These are phyloP conservation scores for Triglochin maritima DNA, from an alignment of 106 monocot genomes.

Conservation along the genomic window DNA sequence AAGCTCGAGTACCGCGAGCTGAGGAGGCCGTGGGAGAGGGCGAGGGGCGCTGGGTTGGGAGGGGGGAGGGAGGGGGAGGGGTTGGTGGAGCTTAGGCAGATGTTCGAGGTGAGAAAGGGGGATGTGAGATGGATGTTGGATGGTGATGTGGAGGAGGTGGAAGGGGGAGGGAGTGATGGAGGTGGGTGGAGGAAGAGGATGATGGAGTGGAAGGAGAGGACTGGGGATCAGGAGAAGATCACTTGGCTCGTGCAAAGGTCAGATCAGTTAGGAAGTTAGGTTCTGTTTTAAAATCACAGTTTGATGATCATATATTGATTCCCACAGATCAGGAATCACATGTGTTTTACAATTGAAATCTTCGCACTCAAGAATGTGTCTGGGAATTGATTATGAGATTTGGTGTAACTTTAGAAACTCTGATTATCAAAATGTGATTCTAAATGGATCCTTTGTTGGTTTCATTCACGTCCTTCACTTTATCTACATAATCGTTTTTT, in stretches of 20 bases:
- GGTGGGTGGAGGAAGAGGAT: neutral
- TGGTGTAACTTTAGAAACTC: neutral
- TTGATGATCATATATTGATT: neutral
- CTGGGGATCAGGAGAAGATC: slow-evolving; percentile 58
- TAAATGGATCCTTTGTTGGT: neutral
- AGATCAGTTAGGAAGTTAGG: neutral
- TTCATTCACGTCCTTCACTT: too few species aligned
- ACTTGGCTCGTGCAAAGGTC: slow-evolving; percentile 53
- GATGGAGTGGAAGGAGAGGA: slow-evolving; percentile 1
- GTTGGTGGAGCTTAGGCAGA: slow-evolving; percentile 53
- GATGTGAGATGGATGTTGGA: slow-evolving; percentile 49
- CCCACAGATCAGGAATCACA: neutral
- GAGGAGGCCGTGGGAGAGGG: slow-evolving; percentile 55
- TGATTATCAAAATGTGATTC: neutral
- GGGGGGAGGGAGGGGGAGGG: slow-evolving; percentile 26
- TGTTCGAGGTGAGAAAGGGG: slow-evolving; percentile 57
- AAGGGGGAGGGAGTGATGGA: neutral
- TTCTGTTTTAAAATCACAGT: neutral
- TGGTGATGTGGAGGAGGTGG: slow-evolving; percentile 35
- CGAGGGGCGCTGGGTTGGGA: slow-evolving; percentile 7
- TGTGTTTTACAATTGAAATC: neutral
- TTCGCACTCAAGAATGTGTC: neutral
- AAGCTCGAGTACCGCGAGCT: slow-evolving; percentile 51
- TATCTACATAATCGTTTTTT: too few species aligned
- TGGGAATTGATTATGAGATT: neutral